Conservation (phyloP, 441 rosid species). For the Populus tomentosa region DNA sequence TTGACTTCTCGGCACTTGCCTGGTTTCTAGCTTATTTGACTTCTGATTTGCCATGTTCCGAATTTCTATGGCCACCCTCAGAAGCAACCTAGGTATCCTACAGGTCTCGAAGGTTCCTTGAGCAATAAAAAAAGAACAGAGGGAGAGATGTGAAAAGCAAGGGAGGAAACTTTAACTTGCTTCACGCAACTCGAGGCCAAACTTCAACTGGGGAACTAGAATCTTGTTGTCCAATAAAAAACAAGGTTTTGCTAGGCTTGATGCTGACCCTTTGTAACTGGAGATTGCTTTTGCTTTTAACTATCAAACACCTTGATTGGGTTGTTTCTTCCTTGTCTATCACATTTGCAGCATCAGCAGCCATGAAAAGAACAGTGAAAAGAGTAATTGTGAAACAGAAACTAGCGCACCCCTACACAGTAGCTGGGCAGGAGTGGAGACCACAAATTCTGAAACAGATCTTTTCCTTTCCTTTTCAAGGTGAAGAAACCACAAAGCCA, state of each 20-base stretch:
- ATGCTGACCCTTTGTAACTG: background rate
- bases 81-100: background rate
- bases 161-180: no score
- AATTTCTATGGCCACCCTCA: background rate
- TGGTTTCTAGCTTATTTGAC: background rate
- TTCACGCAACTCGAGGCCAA: background rate
- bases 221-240: no score
- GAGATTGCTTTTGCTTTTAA: no score
- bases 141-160: background rate
- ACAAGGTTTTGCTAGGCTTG: background rate
- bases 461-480: background rate
- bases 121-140: background rate
- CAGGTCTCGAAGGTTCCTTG: background rate
- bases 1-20: background rate
- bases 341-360: no score
- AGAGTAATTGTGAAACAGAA: no score
- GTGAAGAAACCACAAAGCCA: background rate
- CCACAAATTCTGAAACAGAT: background rate
- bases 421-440: background rate
- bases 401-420: background rate
- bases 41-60: background rate
- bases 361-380: no score
- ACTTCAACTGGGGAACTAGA: background rate
- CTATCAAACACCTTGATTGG: background rate
- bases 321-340: background rate